A percentile compares a stretch with the other conserved stretches of the same genome.
Evolutionary conservation across 2,329 filamentous ascomycete genomes (phyloP).

Genomic region (Keithomyces neogunnii): DNA sequence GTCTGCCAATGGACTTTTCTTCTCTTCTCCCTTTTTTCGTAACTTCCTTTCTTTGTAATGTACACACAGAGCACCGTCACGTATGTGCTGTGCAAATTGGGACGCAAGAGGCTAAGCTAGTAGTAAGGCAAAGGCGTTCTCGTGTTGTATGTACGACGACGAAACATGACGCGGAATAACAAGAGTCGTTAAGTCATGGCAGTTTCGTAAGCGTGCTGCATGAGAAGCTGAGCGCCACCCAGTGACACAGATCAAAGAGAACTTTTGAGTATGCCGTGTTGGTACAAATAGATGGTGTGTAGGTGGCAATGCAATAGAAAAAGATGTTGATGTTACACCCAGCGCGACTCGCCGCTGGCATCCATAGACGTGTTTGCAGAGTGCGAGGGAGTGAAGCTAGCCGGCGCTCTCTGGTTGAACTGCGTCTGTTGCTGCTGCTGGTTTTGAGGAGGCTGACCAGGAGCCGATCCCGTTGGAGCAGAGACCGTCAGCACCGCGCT

Average conservation of each 20-base stretch:
- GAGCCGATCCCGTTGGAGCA: conserved; percentile 15
- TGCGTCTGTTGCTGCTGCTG: conserved; percentile 13
- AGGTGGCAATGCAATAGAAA: conserved; percentile 14
- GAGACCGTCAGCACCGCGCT: conserved; percentile 23
- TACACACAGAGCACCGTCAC: conserved; percentile 24
- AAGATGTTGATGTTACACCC: conserved; percentile 26
- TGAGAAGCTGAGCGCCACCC: conserved; percentile 17
- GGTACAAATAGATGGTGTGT: conserved; percentile 22
- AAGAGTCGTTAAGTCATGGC: conserved; percentile 34
- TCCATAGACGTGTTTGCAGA: conserved; percentile 17
- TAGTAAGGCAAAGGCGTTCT: conserved; percentile 15
- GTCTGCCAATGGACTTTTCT: conserved; percentile 5
- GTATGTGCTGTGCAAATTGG: conserved; percentile 19
- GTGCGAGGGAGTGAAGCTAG: conserved; percentile 17
- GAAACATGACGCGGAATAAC: conserved; percentile 25
- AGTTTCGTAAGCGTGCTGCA: conserved; percentile 27
- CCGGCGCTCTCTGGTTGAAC: conserved; percentile 19
- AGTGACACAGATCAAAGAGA: conserved; percentile 14
- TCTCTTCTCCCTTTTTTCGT: conserved; percentile 3
- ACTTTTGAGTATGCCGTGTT: conserved; percentile 5
- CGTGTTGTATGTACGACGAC: conserved; percentile 13
- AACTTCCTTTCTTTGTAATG: conserved; percentile 21
- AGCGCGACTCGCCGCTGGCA: conserved; percentile 24
- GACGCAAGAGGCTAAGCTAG: conserved; percentile 13
- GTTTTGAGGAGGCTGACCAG: conserved; percentile 17